These are phyloP conservation scores for Elsinoe ampelina DNA, from an alignment of 2,329 filamentous ascomycete species.

Conservation along the genomic window DNA sequence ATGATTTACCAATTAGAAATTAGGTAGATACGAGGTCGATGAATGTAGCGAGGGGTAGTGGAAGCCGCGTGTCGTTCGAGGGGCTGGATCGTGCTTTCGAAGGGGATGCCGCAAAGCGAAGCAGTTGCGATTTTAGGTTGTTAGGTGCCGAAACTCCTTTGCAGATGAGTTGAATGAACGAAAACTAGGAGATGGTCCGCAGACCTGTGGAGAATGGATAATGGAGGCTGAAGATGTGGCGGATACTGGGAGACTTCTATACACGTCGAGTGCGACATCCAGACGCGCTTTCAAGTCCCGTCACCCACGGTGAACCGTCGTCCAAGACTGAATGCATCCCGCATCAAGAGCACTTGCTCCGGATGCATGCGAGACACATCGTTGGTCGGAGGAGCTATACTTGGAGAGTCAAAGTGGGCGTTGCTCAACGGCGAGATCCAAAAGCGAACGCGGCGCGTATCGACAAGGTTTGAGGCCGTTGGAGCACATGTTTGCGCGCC, in stretches of 20 bases:
- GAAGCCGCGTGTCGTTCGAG: constrained; percentile 3
- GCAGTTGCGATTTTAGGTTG: background rate
- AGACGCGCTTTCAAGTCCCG: background rate
- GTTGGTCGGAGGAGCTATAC: constrained; percentile 2
- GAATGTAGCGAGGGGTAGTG: background rate
- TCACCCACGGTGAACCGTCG: background rate
- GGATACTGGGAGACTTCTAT: background rate
- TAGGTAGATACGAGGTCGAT: background rate
- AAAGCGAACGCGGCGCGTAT: background rate
- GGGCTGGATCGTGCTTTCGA: background rate
- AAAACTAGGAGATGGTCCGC: background rate
- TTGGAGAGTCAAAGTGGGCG: background rate
- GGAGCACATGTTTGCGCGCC: background rate
- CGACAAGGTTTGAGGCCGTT: background rate
- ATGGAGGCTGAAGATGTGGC: background rate
- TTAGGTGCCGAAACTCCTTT: background rate
- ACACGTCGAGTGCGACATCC: constrained; percentile 2
- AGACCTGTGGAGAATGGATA: background rate
- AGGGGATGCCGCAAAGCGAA: constrained; percentile 3
- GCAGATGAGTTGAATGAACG: background rate
- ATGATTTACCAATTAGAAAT: constrained; percentile 6
- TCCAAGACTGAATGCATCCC: background rate
- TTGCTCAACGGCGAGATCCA: background rate
- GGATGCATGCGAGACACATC: constrained; percentile 8
- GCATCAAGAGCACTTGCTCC: background rate